phyloP scores from a whole-genome alignment of 495 filamentous ascomycete species.

The Penicillium desertorum region DNA sequence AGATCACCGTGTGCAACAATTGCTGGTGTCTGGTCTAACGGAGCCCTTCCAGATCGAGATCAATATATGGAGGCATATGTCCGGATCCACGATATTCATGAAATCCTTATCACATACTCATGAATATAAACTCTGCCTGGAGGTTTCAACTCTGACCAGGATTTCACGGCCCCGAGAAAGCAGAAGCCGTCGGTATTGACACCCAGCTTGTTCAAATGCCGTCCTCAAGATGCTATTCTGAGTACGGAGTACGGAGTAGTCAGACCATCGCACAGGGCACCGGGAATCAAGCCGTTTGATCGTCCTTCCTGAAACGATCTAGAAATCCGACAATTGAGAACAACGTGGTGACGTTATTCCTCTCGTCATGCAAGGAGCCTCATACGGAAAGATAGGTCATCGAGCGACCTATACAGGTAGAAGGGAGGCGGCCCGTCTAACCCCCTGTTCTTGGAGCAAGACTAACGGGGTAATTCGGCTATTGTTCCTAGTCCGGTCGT shows the following conservation, averaged over 20 bases:
- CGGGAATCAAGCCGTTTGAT: constrained; percentile 34
- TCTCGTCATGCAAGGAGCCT: constrained; percentile 16
- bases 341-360: constrained; percentile 16
- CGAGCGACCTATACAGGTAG: background rate
- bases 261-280: constrained; percentile 19
- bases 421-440: background rate
- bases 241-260: background rate
- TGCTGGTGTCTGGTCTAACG: background rate
- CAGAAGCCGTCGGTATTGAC: background rate
- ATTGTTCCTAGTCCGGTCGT: background rate
- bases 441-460: background rate
- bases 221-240: background rate
- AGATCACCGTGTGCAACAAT: background rate
- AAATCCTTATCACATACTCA: constrained; percentile 1
- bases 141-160: constrained; percentile 19
- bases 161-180: background rate
- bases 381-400: constrained; percentile 17
- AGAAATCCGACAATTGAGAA: constrained; percentile 30
- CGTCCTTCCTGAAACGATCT: constrained; percentile 43
- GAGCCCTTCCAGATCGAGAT: constrained; percentile 7
- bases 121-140: constrained; percentile 19
- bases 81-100: background rate
- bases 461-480: background rate
- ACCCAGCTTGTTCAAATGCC: background rate
- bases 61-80: background rate